phyloP scores from a whole-genome alignment of 164 flowering plant species.

The Vitis cinerea region DNA sequence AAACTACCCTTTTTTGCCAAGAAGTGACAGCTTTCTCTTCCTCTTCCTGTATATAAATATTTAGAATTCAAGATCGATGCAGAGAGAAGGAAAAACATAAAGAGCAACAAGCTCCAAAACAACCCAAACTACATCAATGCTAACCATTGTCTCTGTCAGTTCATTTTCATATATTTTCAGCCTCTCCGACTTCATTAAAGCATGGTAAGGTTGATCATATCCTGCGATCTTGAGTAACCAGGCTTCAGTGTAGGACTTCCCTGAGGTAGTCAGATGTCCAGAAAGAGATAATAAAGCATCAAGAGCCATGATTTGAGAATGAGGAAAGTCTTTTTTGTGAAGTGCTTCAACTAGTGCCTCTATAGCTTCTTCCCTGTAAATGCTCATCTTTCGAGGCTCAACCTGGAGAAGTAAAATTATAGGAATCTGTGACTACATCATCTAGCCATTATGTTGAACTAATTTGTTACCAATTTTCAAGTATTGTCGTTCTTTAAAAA shows the following conservation, averaged over 20 bases:
- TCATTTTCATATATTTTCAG: conserved; percentile 34
- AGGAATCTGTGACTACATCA: neutral
- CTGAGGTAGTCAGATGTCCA: conserved; percentile 53
- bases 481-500: neutral
- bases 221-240: conserved; percentile 73
- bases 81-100: neutral
- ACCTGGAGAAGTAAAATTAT: conserved; percentile 33
- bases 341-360: conserved; percentile 66
- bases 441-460: neutral
- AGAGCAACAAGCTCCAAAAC: neutral
- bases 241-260: conserved; percentile 51
- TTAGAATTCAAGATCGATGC: neutral
- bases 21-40: conserved; percentile 55
- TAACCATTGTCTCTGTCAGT: conserved; percentile 44
- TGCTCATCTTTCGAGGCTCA: conserved; percentile 82
- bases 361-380: conserved; percentile 77
- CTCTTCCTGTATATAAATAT: conserved; percentile 42
- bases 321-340: conserved; percentile 52
- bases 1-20: conserved; percentile 72
- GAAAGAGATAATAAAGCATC: conserved; percentile 54
- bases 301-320: conserved; percentile 52
- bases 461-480: neutral
- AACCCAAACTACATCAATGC: conserved; percentile 3
- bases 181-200: conserved; percentile 42
- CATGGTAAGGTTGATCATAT: conserved; percentile 52